Conservation (phyloP, 2,329 filamentous ascomycete species). For the Pseudovirgaria hyperparasitica region DNA sequence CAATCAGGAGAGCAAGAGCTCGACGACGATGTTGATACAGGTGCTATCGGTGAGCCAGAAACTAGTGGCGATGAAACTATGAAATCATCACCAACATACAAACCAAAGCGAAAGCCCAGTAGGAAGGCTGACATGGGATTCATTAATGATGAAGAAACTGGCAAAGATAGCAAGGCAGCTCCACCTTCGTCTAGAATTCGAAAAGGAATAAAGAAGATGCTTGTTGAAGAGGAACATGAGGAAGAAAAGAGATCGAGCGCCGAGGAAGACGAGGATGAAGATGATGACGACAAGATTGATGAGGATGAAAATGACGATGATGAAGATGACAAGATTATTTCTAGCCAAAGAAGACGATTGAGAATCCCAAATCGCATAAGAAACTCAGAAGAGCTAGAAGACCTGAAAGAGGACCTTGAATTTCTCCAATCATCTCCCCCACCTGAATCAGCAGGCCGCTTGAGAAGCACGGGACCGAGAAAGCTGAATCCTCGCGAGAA, state of each 20-base stretch:
- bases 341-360: conserved; percentile 11
- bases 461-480: conserved; percentile 13
- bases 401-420: conserved; percentile 33
- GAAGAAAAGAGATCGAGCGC: conserved; percentile 3
- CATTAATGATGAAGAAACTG: conserved; percentile 3
- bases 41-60: not conserved
- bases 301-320: conserved; percentile 7
- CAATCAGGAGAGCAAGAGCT: conserved; percentile 3
- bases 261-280: conserved; percentile 1
- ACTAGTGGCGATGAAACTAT: not conserved
- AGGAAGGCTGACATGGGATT: no score
- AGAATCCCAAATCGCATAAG: conserved; percentile 7
- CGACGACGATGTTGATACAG: not conserved
- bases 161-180: conserved; percentile 5
- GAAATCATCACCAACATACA: no score
- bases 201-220: conserved; percentile 11
- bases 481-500: conserved; percentile 24
- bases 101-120: no score
- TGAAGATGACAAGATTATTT: conserved; percentile 15
- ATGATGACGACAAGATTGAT: conserved; percentile 10
- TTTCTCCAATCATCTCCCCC: conserved; percentile 26
- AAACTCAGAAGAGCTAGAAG: conserved; percentile 23
- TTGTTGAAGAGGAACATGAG: conserved; percentile 8
- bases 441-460: conserved; percentile 11
- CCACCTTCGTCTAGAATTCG: conserved; percentile 14